Evolutionary conservation across 1,284 basidiomycete genomes (phyloP), one percentile per base, ranked within the genome.

Genomic region (Cerioporus squamosus): DNA sequence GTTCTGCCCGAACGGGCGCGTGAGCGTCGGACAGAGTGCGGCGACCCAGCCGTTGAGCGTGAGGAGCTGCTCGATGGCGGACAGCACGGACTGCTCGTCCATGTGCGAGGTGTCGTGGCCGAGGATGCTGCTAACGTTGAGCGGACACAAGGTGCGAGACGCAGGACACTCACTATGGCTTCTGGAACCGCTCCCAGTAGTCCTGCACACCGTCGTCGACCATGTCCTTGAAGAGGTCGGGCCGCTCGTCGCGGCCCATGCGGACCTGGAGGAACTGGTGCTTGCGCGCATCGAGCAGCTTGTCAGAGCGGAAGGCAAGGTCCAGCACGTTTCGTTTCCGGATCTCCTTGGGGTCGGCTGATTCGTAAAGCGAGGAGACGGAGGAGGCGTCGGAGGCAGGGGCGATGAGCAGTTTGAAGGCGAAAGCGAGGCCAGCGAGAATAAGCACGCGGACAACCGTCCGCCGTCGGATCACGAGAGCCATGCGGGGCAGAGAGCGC

Each of bases 41-140:
- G 94, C 93, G n/a, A 96, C 95, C 95, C 95, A 98, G n/a, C 95
- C 95, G 70, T 97, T 97, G 58, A 97, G 84, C 20, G 91, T 90
- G 22, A 97, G 81, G 1, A 98, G 81, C 65, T 94, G 93, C 73
- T 97, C 95, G 51, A 98, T 92, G 6, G 95, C 88, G 46, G 81
- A 85, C 53, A 93, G 80, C 47, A 97, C 91, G 57, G 90, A 88
- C 72, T 97, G 94, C 18, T 91, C 87, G 73, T 97, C 95, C 74
- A 90, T 86, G 62, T 94, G 90, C 0, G 90, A 82, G 0, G 94
- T 96, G 59, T 95, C 93, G 66, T 83, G 84, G 63, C 85, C 86
- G 2, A 82, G 80, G 59, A 96, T 95, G 70, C 91, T 93, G 53
- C 9, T 45, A 33, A 18, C 10, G n/a, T 20, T 51, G 29, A 55